Evolutionary conservation across 768 basidiomycete genomes (phyloP), one percentile per base, ranked within the genome.

Genomic region (Tulasnella sp.): DNA sequence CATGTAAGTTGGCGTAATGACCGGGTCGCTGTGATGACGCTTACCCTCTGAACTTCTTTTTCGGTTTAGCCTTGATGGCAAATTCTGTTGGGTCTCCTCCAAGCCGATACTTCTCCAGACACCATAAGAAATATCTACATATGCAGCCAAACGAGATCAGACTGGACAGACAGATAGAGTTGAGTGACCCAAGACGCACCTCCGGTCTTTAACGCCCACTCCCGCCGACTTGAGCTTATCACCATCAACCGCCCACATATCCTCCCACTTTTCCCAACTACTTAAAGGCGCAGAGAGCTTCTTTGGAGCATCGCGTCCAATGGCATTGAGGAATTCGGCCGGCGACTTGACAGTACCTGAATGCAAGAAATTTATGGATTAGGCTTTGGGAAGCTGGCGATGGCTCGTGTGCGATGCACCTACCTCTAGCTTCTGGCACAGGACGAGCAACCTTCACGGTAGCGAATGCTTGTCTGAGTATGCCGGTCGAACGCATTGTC

Each of bases 1-100:
- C 34, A 29, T 15, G 46, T 44, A 11, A 22, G 34, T 22, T 22
- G 43, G 12, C 17, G 24, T 55, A 38, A 60, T 55, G 7, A 53
- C 12, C n/a, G 29, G 21, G 34, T 58, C 10, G 65, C 48, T 25
- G 4, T 22, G 31, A 38, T 31, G 34, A 10, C 12, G 75, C 83
- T 66, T 63, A 90, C 89, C 87, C 87, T 74, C 89, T 76, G 66
- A 84, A 76, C 63, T 78, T 85, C 74, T 87, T 91, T 70, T 80
- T 85, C n/a, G 84, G 79, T 64, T 68, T 78, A 10, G 76, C 69
- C 53, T 81, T 80, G 64, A 86, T 80, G 4, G 83, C 82, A 68
- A 87, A 86, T 8, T 77, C 74, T 19, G 73, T 67, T 2, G 85
- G 73, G 1, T 80, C 72, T 25, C 73, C 65, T 1, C 80, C 81